phyloP scores from a whole-genome alignment of 1,284 basidiomycete species.

The Vanrija humicola region DNA sequence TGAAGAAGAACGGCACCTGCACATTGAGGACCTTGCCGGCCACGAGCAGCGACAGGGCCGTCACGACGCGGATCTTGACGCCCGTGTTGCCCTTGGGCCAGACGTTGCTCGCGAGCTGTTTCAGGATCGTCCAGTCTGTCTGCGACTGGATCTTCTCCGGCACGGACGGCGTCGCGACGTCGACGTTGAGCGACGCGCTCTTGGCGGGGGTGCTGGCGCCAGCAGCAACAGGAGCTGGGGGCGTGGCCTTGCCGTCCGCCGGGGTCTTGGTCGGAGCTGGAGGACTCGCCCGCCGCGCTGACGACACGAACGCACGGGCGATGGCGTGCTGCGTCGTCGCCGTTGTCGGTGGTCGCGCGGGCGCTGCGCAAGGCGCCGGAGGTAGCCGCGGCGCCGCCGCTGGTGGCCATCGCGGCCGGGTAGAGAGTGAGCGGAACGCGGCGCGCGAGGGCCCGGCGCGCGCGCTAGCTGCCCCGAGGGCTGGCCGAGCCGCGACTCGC shows the following conservation, averaged over 20 bases:
- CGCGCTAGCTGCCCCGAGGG: no score
- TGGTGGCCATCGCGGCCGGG: no score
- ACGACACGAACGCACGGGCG: no score
- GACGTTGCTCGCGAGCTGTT: conserved; percentile 55
- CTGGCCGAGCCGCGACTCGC: no score
- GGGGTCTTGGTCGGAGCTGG: no score
- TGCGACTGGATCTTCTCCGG: conserved; percentile 27
- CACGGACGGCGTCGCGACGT: conserved; percentile 8
- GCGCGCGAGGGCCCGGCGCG: no score
- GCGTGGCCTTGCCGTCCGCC: neutral
- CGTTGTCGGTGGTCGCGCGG: no score
- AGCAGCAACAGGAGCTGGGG: neutral
- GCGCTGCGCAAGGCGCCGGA: no score
- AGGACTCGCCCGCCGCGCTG: no score
- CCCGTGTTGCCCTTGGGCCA: conserved; percentile 56
- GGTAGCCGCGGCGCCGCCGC: no score
- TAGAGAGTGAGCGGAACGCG: no score
- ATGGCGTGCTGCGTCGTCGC: no score
- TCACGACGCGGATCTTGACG: conserved; percentile 67
- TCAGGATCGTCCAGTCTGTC: conserved; percentile 56
- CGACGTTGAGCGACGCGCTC: conserved; percentile 7
- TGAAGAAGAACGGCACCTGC: conserved; percentile 95
- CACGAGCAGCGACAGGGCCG: conserved; percentile 77
- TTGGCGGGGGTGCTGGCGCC: neutral
- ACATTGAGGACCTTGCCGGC: conserved; percentile 94